Evolutionary conservation across 208 protist species (phyloP), one percentile per base, ranked within the genome.

Genomic region (Leishmania martiniquensis): DNA sequence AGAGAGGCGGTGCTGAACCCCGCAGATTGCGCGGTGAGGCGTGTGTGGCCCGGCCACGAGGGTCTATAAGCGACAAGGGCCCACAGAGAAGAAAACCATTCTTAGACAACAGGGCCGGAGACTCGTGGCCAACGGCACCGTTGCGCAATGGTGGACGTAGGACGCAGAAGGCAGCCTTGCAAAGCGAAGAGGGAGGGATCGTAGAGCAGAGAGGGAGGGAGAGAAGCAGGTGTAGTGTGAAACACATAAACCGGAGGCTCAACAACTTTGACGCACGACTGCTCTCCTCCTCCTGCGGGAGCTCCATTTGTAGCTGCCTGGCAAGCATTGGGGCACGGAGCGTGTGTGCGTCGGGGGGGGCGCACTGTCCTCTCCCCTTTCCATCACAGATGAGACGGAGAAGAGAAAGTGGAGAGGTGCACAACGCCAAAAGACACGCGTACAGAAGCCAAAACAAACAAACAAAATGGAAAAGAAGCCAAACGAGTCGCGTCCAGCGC

Each of bases 141-240:
- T 37, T 13, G 57, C 34, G 57, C 12, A 20, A 12, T 62, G n/a
- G 57, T 2, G 29, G 7, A 32, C 57, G 7, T 20, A 62, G 2
- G 57, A 17, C 29, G 25, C 57, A 37, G n/a, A n/a, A 3, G 13
- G 57, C 34, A 12, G 57, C 2, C 29, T 25, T 62, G 25, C 13
- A 15, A 37, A 17, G 22, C 29, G 22, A 3, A 0, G 12, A 62
- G 52, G 52, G 29, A 20, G 10, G 29, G 29, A 29, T 25, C 4
- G 57, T 37, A 32, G 12, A 10, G n/a, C 57, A 62, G 57, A 62
- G 54, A 52, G 51, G 49, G 44, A 52, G 34, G 76, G 75, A 74
- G 54, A 74, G 32, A 47, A 57, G 73, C n/a, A 62, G 72, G 80
- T 22, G 68, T 34, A 42, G 20, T 29, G n/a, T 34, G 76, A 77